phyloP scores from a whole-genome alignment of 164 flowering plant species.

The Dillenia suffruticosa region DNA sequence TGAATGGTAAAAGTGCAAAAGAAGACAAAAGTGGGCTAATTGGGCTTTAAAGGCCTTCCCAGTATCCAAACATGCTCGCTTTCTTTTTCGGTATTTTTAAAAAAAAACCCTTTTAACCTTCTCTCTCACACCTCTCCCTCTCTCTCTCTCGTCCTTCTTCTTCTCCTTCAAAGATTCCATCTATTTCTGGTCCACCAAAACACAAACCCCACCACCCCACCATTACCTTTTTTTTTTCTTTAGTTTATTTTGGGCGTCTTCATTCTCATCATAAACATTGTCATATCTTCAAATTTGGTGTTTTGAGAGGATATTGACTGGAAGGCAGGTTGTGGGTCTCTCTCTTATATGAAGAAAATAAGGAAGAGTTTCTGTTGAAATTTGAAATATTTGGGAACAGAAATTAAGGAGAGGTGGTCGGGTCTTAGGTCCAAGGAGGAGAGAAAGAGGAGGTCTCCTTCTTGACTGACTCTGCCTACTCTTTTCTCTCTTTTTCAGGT shows the following conservation, averaged over 20 bases:
- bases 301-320: neutral
- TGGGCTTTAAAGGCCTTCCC: too few relatives aligned
- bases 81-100: too few relatives aligned
- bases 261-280: neutral
- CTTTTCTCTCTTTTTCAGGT: constrained; percentile 2
- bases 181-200: constrained; percentile 12
- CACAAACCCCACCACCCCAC: neutral
- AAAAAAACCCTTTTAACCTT: neutral
- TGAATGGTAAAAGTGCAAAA: too few relatives aligned
- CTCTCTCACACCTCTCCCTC: constrained; percentile 9
- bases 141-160: constrained; percentile 1
- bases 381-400: too few relatives aligned
- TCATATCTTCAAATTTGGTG: too few relatives aligned
- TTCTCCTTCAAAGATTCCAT: constrained; percentile 22
- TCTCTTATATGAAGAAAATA: too few relatives aligned
- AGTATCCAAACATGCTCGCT: too few relatives aligned
- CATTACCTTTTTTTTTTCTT: neutral
- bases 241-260: neutral
- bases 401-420: neutral
- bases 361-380: too few relatives aligned
- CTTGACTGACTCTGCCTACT: neutral
- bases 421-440: neutral
- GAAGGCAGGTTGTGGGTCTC: neutral
- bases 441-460: constrained; percentile 1
- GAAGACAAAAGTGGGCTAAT: too few relatives aligned